Base-by-base conservation (phyloP, 805 yeast species). In the Suhomyces tanzawaensis region DNA sequence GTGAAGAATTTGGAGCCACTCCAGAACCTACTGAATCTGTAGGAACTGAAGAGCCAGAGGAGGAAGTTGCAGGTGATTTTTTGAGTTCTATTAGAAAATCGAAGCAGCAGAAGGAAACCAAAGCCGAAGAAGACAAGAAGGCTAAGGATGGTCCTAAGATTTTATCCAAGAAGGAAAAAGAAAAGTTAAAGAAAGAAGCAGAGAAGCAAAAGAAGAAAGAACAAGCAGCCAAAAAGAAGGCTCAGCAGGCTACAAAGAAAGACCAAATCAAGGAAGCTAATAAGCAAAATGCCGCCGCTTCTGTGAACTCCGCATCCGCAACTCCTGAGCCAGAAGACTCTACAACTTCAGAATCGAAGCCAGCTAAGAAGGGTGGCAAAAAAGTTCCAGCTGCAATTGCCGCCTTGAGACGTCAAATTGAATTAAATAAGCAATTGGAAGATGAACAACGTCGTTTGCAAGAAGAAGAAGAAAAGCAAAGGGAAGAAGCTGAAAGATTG, bases 171-270 rank as follows among this genome's bases (percentile, higher is more conserved):
- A 89, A 91, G 67, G 98, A 85, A 57, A 85, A 85, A 67, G 95
- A 91, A 69, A 90, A 82, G 70, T 95, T 93, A 64, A 87, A 86
- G 79, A 95, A 91, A 63, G 96, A 90, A 62, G 80, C 78, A 48
- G 95, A 85, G 59, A 91, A 91, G 73, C 86, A 82, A 52, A 76
- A 81, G 64, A 91, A 91, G 82, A 89, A 87, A 69, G 95, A 87
- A 52, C 77, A 81, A 43, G 95, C 96, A 30, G 85, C 81, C 38
- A 83, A 80, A 66, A 89, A 88, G 77, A 89, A 88, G 64, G 79
- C 74, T 29, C 81, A 77, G 48, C 81, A 77, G 49, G 79, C 77
- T 16, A 73, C 72, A 51, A 75, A 77, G 65, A 78, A 75, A 49
- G 77, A 72, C 48, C 78, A 74, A 49, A 76, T 75, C 46, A 76